Conservation (phyloP, 106 monocot species). For the Dactylorhiza incarnata region DNA sequence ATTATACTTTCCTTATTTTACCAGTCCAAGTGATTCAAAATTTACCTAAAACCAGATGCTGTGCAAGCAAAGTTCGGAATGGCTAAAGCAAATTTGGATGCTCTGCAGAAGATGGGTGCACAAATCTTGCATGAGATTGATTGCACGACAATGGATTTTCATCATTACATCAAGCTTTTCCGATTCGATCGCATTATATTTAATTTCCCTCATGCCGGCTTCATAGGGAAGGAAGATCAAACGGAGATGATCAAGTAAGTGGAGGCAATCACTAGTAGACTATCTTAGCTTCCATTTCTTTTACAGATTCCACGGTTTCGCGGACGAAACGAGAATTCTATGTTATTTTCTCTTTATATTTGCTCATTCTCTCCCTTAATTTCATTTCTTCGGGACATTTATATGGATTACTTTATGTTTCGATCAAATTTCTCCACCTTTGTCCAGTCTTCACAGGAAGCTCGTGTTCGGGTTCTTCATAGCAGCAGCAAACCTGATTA, state of each 20-base stretch:
- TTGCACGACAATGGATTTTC: conserved; percentile 40
- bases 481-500: neutral
- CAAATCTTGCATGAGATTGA: conserved; percentile 39
- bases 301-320: no score
- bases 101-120: conserved; percentile 33
- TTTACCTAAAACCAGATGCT: conserved; percentile 2
- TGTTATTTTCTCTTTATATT: no score
- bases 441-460: neutral
- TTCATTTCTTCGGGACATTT: no score
- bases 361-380: no score
- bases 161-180: conserved; percentile 20
- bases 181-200: conserved; percentile 55
- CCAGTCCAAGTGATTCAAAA: no score
- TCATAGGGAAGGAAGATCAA: conserved; percentile 25
- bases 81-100: conserved; percentile 32
- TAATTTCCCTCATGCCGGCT: conserved; percentile 68
- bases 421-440: neutral
- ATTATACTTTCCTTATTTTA: no score
- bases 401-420: neutral
- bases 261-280: no score
- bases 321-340: no score
- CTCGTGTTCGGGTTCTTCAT: neutral
- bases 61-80: conserved; percentile 28
- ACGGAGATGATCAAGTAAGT: conserved; percentile 18
- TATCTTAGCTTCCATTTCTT: no score